Conservation (phyloP, 1,139 yeast species). For the Blastobotrys persicus region DNA sequence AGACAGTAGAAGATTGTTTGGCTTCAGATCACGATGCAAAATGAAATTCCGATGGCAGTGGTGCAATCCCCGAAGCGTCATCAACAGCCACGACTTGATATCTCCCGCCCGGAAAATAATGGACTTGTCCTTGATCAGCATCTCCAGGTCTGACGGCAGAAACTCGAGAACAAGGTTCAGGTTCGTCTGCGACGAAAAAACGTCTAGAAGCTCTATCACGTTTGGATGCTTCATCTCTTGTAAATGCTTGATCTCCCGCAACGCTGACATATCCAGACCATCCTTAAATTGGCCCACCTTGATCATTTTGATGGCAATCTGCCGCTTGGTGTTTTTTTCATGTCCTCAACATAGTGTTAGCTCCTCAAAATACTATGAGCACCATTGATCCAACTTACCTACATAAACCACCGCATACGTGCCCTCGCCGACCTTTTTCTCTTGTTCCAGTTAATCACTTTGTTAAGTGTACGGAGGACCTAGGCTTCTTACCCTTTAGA, state of each 20-base stretch:
- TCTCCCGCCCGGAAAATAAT: constrained; percentile 82
- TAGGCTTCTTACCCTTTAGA: not conserved
- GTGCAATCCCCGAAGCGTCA: constrained; percentile 91
- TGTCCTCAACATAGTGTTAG: no score
- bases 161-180: constrained; percentile 86
- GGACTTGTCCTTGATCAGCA: constrained; percentile 75
- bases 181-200: constrained; percentile 68
- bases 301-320: constrained; percentile 91
- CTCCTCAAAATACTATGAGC: no score
- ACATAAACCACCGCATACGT: constrained; percentile 96
- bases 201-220: constrained; percentile 84
- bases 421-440: constrained; percentile 95
- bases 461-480: not conserved
- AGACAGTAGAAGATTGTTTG: constrained; percentile 70
- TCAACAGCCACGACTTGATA: constrained; percentile 87
- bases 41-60: constrained; percentile 92
- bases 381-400: no score
- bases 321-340: constrained; percentile 49
- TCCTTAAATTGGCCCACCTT: constrained; percentile 93
- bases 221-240: constrained; percentile 83
- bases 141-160: constrained; percentile 88
- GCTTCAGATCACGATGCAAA: constrained; percentile 64
- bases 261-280: constrained; percentile 96
- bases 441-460: constrained; percentile 32
- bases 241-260: constrained; percentile 88